phyloP scores from a whole-genome alignment of 108 stramenopile species.

The Pinguiococcus pyrenoidosus region DNA sequence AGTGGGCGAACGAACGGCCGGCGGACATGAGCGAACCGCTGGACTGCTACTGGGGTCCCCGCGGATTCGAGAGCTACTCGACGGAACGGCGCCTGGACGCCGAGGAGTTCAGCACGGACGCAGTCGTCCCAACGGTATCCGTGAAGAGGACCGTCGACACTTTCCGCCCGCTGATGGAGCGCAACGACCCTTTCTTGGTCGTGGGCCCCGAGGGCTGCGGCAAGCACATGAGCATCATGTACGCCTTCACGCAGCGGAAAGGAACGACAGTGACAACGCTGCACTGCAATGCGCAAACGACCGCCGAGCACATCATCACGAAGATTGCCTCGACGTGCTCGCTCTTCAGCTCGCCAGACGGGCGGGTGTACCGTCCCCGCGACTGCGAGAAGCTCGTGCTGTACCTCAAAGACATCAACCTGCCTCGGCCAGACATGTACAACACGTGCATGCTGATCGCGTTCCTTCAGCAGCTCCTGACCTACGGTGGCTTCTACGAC shows the following conservation, averaged over 20 bases:
- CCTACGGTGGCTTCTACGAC: conserved; percentile 48
- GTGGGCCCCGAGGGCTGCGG: conserved; percentile 51
- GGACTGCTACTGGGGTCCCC: conserved; percentile 30
- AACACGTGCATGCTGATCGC: conserved; percentile 49
- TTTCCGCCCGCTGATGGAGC: conserved; percentile 26
- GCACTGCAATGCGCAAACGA: conserved; percentile 47
- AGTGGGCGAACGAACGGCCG: conserved; percentile 30
- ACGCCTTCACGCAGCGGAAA: conserved; percentile 3
- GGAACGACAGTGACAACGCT: conserved; percentile 27
- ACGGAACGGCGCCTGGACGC: no score
- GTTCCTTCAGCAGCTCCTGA: conserved; percentile 51
- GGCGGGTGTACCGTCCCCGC: conserved; percentile 44
- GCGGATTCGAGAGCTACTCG: no score
- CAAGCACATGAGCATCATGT: conserved; percentile 34
- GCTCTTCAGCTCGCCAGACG: conserved; percentile 40
- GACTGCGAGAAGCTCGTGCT: conserved; percentile 46
- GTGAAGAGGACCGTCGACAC: conserved; percentile 32
- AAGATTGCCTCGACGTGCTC: conserved; percentile 42
- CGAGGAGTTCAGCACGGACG: no score
- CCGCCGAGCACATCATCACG: conserved; percentile 39
- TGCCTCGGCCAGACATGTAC: conserved; percentile 46
- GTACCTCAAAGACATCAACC: conserved; percentile 51
- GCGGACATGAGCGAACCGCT: conserved; percentile 31
- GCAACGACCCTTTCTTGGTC: conserved; percentile 38
- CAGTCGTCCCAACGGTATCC: conserved; percentile 27